Conservation (phyloP, 2,329 filamentous ascomycete genomes). For the Colletotrichum euphorbiae region DNA sequence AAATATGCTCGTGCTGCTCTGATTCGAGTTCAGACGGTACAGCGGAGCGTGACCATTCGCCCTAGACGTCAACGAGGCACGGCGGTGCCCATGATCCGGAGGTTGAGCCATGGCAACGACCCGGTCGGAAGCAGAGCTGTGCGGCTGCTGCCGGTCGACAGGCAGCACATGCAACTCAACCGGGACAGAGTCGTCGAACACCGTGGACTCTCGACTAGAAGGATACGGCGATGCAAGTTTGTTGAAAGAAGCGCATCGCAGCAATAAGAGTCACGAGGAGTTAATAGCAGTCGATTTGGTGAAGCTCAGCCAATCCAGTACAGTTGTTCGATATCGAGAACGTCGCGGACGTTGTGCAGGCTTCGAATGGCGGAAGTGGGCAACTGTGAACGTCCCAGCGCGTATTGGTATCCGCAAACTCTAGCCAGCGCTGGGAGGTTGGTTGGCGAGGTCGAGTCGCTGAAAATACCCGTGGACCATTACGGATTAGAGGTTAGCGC, state of each 20-base stretch:
- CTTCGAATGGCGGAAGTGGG: not conserved
- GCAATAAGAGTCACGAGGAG: not conserved
- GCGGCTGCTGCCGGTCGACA: not conserved
- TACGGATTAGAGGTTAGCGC: too few species aligned
- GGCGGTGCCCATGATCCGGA: constrained; percentile 15
- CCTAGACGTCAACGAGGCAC: constrained; percentile 27
- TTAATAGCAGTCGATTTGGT: not conserved
- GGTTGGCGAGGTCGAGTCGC: too few species aligned
- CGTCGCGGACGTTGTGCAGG: not conserved
- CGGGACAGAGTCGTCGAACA: not conserved
- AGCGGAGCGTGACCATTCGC: constrained; percentile 49
- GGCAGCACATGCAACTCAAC: not conserved
- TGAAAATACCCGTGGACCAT: too few species aligned
- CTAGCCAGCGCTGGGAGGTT: too few species aligned
- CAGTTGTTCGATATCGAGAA: not conserved
- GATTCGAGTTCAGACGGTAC: constrained; percentile 76
- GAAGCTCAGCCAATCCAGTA: not conserved
- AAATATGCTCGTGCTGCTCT: constrained; percentile 83
- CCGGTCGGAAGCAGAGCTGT: not conserved
- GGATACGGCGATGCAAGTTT: not conserved
- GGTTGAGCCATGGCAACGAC: constrained; percentile 21
- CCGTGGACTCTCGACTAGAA: constrained; percentile 11
- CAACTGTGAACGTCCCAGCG: not conserved
- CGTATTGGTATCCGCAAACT: too few species aligned
- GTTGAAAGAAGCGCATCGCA: constrained; percentile 9